Conservation (phyloP, 2,329 filamentous ascomycete genomes). For the Apiospora arundinis region DNA sequence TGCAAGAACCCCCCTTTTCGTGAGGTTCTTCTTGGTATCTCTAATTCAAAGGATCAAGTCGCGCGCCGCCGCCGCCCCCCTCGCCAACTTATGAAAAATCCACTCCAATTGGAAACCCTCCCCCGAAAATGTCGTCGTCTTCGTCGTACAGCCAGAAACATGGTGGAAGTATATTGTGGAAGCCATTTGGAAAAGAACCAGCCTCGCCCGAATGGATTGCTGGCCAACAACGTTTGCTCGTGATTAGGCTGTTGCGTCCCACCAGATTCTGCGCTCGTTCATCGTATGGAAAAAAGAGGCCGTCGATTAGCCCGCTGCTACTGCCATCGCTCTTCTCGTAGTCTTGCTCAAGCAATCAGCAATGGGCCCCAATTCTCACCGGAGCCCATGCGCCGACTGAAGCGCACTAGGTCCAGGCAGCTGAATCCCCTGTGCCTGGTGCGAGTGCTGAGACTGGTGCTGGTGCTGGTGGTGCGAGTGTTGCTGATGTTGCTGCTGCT, state of each 20-base stretch:
- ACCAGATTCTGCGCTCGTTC: background rate
- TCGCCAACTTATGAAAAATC: background rate
- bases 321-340: background rate
- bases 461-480: background rate
- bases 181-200: slow-evolving; percentile 11
- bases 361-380: background rate
- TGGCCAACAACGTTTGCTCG: background rate
- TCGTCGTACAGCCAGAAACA: slow-evolving; percentile 7
- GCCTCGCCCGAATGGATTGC: background rate
- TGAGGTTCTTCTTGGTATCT: slow-evolving; percentile 19
- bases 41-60: slow-evolving; percentile 18
- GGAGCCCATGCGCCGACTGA: slow-evolving; percentile 7
- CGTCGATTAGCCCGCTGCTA: background rate
- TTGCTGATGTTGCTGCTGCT: slow-evolving; percentile 21
- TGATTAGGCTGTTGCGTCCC: background rate
- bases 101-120: background rate
- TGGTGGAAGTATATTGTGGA: background rate
- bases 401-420: background rate
- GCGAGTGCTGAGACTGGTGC: too few species aligned
- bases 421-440: slow-evolving; percentile 22
- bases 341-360: background rate
- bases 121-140: slow-evolving; percentile 12
- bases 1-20: slow-evolving; percentile 18
- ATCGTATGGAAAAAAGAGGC: background rate
- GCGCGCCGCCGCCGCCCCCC: slow-evolving; percentile 5